Base-by-base conservation (phyloP, 2,329 filamentous ascomycete genomes). In the Raffaelea arxii region DNA sequence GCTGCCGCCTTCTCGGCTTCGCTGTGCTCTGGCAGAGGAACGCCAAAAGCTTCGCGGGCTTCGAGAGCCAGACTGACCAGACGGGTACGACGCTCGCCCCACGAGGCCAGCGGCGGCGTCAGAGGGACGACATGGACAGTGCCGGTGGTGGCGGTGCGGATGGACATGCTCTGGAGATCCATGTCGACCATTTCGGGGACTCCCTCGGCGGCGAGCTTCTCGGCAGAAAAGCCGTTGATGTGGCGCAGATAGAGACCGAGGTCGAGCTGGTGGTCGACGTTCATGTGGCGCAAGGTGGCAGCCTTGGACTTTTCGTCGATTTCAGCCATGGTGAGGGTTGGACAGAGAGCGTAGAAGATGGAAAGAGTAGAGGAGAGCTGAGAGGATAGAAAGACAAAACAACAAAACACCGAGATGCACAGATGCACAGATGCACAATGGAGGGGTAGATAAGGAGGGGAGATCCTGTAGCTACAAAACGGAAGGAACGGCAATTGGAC, bases 241-340 rank as follows among this genome's bases (percentile, higher is more conserved):
- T 88, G 77, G 53, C 80, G 80, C n/a, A 94, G 77, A 65, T 90
- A 94, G 59, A 84, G 75, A 48, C 76, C 68, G 43, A 95, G 78
- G 48, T 87, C 86, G 55, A 78, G 74, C 44, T 74, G 69, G 66
- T 95, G 91, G 63, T 91, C 84, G 38, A 70, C 69, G 67, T 96
- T 95, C 86, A 96, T 92, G 70, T 96, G 90, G 27, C 71, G 71
- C 59, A 91, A 77, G 62, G 88, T 59, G 47, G 51, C 50, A 35
- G 54, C 46, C 39, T 57, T 59, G 25, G 56, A 53, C 30, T 53
- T 52, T 41, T 48, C 46, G 48, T 56, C 54, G 25, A 51, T 50
- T 6, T 9, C 32, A 6, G 32, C 32, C 32, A 36, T 36, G 32
- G 14, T 16, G 32, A n/a, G 6, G 7, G 32, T 30, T 9, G 16